Evolutionary conservation across 345 rosid genomes (phyloP), one percentile per base, ranked within the genome.

Genomic region (Microthlaspi erraticum): DNA sequence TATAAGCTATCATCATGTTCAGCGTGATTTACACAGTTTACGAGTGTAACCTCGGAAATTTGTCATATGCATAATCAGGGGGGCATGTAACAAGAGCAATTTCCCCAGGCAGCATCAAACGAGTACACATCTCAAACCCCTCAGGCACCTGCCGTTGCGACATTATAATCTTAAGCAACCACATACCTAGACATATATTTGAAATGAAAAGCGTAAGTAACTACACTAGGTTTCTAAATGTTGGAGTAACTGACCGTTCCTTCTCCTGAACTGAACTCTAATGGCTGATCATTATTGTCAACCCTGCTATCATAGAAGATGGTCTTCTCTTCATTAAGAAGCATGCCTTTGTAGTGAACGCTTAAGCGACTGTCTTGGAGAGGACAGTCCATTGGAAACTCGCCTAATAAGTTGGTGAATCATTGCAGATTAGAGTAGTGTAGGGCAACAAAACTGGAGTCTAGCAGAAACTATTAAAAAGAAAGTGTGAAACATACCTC

Each of bases 371-470:
- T 87, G 74, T 89, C 97, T 68, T 91, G 90, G 67, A 94, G 99
- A 20, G 99, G 98, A 66, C 96, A 89, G 81, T 91, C 98, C 97
- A 94, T 94, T 3, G 99, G 99, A 86, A 94, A 94, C 53, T 94
- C 99, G 60, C 99, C 99, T 94, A 75, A 69, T 60, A 65, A 61
- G 26, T 56, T 38, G 36, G 37, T 39, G 42, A 71, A 31, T 56
- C 4, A 7, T 64, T 48, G 17, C 38, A 65, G 48, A 71, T 77
- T 66, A 71, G 72, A 71, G 59, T 16, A 71, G 56, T 36, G 17
- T 23, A 71, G 48, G 48, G 10, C 18, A 52, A 51, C 11, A 65
- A 54, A 41, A 42, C 61, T 54, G 32, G 46, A 45, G 4, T 51
- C 65, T 38, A 75, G 32, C 58, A 55, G 29, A 71, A 65, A 64